Base-by-base conservation (phyloP, 768 basidiomycete species). In the Hirschioporus abietinus region DNA sequence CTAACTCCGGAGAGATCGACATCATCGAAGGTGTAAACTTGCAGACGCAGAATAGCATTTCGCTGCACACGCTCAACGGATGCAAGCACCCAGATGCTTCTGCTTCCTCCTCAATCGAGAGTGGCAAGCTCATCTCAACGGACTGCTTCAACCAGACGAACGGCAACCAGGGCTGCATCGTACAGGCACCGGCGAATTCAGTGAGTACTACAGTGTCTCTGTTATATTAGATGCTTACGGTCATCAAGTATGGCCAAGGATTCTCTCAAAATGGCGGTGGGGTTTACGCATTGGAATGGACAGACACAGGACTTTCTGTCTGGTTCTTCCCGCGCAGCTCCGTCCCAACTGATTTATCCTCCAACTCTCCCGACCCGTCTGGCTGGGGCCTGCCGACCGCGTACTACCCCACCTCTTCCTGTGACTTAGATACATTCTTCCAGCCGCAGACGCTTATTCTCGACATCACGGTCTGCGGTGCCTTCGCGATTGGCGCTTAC, bases 11-110 rank as follows among this genome's bases (percentile, higher is more conserved):
- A 67, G 90, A 92, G 74, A 88, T 91, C 61, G 92, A 93, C 71
- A 83, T 91, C 63, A 73, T 92, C 12, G 92, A 93, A 72, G 88
- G 89, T 20, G 89, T 92, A 64, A 84, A 92, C 70, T 71, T 82
- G 26, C 81, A 84, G 72, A 67, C 75, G 0, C 77, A 73, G 30
- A 91, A 93, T 70, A 88, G 87, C 67, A 84, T 85, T 74, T 86
- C 90, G 0, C 79, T 92, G 5, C 91, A 92, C 74, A 87, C 77
- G 2, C 34, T 61, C 20, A 30, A 27, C 17, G 63, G 63, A 17
- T 64, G 63, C 63, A 64, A 24, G 17, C 63, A 64, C 24, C 63
- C 63, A 15, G 26, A 26, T 12, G 63, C 63, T 35, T 26, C 23
- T 18, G 24, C 26, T 7, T 64, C 63, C 26, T 26, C 36, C 1